Percentiles rank a stretch among this genome's conserved stretches.
Evolutionary conservation across 192 early-diverging fungal species (phyloP).

Genomic region (Rhizoclosmatium sp.): DNA sequence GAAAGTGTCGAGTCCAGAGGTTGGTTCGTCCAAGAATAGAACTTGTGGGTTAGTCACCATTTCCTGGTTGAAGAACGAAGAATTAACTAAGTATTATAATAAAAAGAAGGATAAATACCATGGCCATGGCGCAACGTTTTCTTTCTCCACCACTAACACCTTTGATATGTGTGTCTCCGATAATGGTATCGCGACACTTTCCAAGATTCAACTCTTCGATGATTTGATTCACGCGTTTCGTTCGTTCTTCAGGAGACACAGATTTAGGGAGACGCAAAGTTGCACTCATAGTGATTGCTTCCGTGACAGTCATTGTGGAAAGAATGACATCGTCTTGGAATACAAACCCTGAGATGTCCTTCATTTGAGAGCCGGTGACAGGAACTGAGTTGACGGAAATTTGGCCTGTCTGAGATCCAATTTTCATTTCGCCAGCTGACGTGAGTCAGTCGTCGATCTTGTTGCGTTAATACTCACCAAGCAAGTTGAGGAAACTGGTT

Average conservation of each 20-base stretch:
- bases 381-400: constrained; percentile 66
- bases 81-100: neutral
- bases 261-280: constrained; percentile 60
- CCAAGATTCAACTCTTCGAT: constrained; percentile 68
- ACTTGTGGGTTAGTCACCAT: constrained; percentile 72
- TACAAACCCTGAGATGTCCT: constrained; percentile 58
- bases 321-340: constrained; percentile 71
- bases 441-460: neutral
- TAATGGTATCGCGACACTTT: constrained; percentile 73
- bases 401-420: constrained; percentile 56
- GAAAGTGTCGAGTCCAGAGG: constrained; percentile 66
- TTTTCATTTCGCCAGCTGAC: constrained; percentile 58
- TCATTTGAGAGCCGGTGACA: constrained; percentile 60
- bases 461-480: constrained; percentile 23
- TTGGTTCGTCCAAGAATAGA: constrained; percentile 77
- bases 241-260: constrained; percentile 49
- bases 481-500: constrained; percentile 44
- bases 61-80: constrained; percentile 45
- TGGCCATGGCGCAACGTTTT: constrained; percentile 77
- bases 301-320: constrained; percentile 75
- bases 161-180: constrained; percentile 68
- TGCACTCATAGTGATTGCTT: constrained; percentile 78
- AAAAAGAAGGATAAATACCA: constrained; percentile 33
- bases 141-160: constrained; percentile 79
- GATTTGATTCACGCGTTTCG: constrained; percentile 59